A percentile compares a stretch with the other conserved stretches of the same genome.
Evolutionary conservation across 257 asterid species (phyloP).

Genomic region (Nicotiana paniculata): DNA sequence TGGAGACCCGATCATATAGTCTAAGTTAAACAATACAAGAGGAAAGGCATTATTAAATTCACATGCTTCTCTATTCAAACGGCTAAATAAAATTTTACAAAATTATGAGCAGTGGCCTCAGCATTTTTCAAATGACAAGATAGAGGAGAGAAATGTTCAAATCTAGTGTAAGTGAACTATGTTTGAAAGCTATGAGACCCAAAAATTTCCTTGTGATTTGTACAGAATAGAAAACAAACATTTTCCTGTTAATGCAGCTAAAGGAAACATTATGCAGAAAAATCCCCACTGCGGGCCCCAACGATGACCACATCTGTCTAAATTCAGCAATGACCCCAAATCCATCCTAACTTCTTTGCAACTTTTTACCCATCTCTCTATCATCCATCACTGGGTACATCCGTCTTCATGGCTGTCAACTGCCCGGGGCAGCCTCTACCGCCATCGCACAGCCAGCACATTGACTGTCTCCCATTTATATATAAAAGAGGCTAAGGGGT

Average conservation of each 20-base stretch:
- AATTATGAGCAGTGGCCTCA: not conserved
- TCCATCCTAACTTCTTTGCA: not conserved
- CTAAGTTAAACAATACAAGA: not conserved
- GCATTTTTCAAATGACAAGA: not conserved
- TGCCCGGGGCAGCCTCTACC: not conserved
- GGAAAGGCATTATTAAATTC: not conserved
- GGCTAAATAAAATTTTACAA: slow-evolving; percentile 8
- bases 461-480: not conserved
- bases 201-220: slow-evolving; percentile 6
- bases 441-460: not conserved
- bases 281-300: not conserved
- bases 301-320: not conserved
- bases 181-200: slow-evolving; percentile 4
- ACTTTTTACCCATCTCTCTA: not conserved
- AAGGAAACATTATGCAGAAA: not conserved
- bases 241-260: not conserved
- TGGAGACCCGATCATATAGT: not conserved
- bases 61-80: slow-evolving; percentile 10
- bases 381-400: not conserved
- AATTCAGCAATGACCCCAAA: not conserved
- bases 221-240: not conserved
- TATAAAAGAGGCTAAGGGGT: not conserved
- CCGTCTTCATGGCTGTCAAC: not conserved
- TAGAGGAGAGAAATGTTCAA: not conserved
- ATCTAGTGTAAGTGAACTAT: not conserved